phyloP scores from a whole-genome alignment of 352 stramenopile genomes.

The Globisporangium orthogonon region DNA sequence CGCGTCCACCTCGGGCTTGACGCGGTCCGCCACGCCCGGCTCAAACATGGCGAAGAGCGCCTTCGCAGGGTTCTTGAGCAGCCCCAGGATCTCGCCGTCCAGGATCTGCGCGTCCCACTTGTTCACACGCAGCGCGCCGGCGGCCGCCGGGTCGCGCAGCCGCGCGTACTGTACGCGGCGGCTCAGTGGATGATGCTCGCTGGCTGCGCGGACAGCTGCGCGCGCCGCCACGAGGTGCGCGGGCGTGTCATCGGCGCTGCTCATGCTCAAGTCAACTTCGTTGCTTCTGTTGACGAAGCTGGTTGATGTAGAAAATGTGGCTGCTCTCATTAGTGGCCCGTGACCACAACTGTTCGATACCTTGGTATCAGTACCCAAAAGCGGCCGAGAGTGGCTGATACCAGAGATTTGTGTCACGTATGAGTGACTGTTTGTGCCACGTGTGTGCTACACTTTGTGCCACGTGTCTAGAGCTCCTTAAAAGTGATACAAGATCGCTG shows the following conservation, averaged over 20 bases:
- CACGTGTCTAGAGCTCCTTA: too few relatives aligned
- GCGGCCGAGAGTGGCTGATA: too few relatives aligned
- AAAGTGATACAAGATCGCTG: too few relatives aligned
- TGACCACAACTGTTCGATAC: too few relatives aligned
- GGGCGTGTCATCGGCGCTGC: slow-evolving; percentile 12
- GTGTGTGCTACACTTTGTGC: too few relatives aligned
- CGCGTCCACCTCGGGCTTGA: slow-evolving; percentile 75
- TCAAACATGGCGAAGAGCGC: slow-evolving; percentile 80
- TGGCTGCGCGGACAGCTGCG: slow-evolving; percentile 30
- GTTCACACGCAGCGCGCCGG: slow-evolving; percentile 62
- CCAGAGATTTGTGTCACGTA: too few relatives aligned
- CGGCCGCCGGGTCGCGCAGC: slow-evolving; percentile 30
- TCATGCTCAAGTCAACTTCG: slow-evolving; percentile 1
- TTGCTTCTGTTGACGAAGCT: not conserved
- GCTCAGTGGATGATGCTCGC: not conserved
- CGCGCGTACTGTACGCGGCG: slow-evolving; percentile 34
- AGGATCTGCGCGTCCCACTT: slow-evolving; percentile 81
- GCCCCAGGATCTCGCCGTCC: slow-evolving; percentile 67
- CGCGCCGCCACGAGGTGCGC: slow-evolving; percentile 30
- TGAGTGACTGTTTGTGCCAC: too few relatives aligned
- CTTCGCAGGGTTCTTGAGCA: slow-evolving; percentile 72
- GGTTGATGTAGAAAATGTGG: not conserved
- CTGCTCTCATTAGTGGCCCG: too few relatives aligned
- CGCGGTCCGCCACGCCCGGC: slow-evolving; percentile 45
- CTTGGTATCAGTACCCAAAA: too few relatives aligned